Base-by-base conservation (phyloP, 2,329 filamentous ascomycete species). In the Mycosphaerella sp. region DNA sequence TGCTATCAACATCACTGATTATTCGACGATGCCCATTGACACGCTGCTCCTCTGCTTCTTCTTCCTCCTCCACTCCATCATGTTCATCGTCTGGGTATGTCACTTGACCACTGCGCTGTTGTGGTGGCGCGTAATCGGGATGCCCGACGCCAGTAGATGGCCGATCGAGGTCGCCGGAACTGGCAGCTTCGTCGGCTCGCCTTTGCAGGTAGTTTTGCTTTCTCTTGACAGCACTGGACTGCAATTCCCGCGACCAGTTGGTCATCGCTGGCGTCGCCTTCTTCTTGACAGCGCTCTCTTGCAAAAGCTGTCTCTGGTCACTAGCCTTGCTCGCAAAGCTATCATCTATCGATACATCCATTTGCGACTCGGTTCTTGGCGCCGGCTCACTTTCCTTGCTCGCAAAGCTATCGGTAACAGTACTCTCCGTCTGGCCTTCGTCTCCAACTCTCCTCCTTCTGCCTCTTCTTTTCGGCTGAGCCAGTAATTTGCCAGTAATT, bases 241-340 rank as follows among this genome's bases (percentile, higher is more conserved):
- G 44, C 13, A 46, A 35, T 13, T 34, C 30, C 30, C 30, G 13
- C 30, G 30, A 34, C 30, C 30, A 34, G 13, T 34, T 34, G 30
- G 30, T 34, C 4, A n/a, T 40, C 12, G 25, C 32, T 34, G 35
- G n/a, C 39, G 44, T 7, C 27, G 21, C 12, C 18, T 13, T 46
- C 35, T 21, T 39, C 47, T 32, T 40, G 28, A 36, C 16, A 28
- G 44, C 34, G 18, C 37, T 44, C 13, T 37, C 35, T 21, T 43
- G 47, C 30, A 49, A 53, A 9, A 66, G 49, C 48, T 66, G 65
- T 28, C 60, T 54, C n/a, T 64, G 61, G 54, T 67, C 63, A 30
- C 55, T 59, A 10, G 60, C 60, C 35, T 64, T 62, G 53, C 63
- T 64, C 17, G 60, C 18, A 21, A 44, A 44, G 27, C 41, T 44